phyloP scores from a whole-genome alignment of 2,329 filamentous ascomycete species.

The Fulvia fulva region DNA sequence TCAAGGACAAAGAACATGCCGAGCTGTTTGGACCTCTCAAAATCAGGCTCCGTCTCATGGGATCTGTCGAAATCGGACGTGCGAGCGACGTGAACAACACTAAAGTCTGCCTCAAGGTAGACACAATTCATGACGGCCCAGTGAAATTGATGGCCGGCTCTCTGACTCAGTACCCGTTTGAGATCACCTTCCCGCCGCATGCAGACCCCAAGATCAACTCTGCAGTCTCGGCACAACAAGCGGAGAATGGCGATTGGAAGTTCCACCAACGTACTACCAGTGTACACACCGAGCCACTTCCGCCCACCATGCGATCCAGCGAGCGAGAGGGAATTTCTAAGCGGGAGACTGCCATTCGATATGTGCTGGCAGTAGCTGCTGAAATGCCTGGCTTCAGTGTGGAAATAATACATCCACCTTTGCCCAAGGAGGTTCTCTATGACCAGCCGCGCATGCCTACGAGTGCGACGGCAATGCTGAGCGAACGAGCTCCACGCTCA shows the following conservation, averaged over 20 bases:
- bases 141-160: conserved; percentile 10
- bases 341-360: conserved; percentile 4
- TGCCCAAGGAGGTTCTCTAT: conserved; percentile 6
- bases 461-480: conserved; percentile 5
- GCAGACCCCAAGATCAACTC: conserved; percentile 4
- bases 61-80: neutral
- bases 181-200: conserved; percentile 10
- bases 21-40: conserved; percentile 12
- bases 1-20: neutral
- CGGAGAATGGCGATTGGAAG: conserved; percentile 8
- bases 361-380: conserved; percentile 4
- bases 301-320: conserved; percentile 3
- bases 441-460: conserved; percentile 14
- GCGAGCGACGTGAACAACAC: neutral
- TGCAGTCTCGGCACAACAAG: conserved; percentile 6
- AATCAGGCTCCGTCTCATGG: conserved; percentile 1
- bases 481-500: conserved; percentile 1
- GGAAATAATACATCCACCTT: conserved; percentile 4
- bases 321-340: neutral
- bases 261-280: conserved; percentile 3
- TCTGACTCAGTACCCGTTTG: conserved; percentile 12
- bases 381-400: conserved; percentile 17
- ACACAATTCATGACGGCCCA: conserved; percentile 8
- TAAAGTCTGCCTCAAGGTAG: conserved; percentile 3
- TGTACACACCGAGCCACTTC: conserved; percentile 6